A percentile compares a stretch with the other conserved stretches of the same genome.
Evolutionary conservation across 805 yeast genomes (phyloP).

Genomic region (Candida germanica): DNA sequence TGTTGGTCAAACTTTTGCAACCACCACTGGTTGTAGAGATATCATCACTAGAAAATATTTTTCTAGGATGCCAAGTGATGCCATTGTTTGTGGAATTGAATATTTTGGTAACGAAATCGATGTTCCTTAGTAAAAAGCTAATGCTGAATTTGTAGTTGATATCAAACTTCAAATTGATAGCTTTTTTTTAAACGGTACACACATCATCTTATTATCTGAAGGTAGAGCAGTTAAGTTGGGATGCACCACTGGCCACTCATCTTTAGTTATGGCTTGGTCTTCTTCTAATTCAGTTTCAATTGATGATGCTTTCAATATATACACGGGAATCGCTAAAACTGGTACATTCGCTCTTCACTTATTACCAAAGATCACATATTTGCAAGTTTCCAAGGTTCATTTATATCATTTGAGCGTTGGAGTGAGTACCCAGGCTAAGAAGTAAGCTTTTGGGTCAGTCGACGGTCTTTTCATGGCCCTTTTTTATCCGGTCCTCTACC

Average conservation of each 20-base stretch:
- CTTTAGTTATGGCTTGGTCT: constrained; percentile 98
- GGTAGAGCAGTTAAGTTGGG: constrained; percentile 99
- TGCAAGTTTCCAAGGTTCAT: constrained; percentile 97
- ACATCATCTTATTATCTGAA: constrained; percentile 93
- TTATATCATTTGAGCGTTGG: constrained; percentile 90
- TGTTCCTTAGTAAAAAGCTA: constrained; percentile 97
- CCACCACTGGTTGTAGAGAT: constrained; percentile 99
- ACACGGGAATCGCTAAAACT: constrained; percentile 87
- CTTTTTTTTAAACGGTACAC: constrained; percentile 88
- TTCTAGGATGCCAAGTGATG: constrained; percentile 95
- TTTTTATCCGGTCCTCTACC: no score
- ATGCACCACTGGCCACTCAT: constrained; percentile 99
- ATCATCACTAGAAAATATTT: constrained; percentile 90
- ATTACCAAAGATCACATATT: constrained; percentile 97
- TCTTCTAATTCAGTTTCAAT: constrained; percentile 97
- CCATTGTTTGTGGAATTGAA: constrained; percentile 99
- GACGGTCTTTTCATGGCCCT: no score
- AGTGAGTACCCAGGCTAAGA: constrained; percentile 70
- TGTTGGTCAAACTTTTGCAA: constrained; percentile 94
- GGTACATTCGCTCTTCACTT: constrained; percentile 89
- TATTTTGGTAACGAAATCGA: constrained; percentile 99
- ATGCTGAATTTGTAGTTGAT: constrained; percentile 91
- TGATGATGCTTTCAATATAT: constrained; percentile 75
- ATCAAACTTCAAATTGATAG: constrained; percentile 99
- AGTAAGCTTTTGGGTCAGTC: no score